Evolutionary conservation across 495 filamentous ascomycete genomes (phyloP).

Genomic region (Aspergillus incahuasiensis): DNA sequence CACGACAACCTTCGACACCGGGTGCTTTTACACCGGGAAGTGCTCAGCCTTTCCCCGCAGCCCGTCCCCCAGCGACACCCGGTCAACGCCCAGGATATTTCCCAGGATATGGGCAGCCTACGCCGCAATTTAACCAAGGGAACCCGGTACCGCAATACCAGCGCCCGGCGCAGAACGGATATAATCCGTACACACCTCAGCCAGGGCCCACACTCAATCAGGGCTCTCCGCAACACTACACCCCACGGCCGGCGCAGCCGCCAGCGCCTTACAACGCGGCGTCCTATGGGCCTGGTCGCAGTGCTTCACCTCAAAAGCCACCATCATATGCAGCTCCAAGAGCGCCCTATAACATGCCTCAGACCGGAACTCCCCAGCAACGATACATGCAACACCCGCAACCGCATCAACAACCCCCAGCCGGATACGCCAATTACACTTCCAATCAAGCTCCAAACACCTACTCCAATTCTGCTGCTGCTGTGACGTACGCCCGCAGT

Average conservation of each 20-base stretch:
- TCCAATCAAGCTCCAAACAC: conserved; percentile 25
- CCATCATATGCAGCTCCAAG: conserved; percentile 24
- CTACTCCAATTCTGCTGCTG: conserved; percentile 39
- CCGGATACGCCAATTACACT: conserved; percentile 22
- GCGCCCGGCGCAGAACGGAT: conserved; percentile 40
- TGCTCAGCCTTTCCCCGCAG: conserved; percentile 30
- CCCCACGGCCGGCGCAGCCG: conserved; percentile 38
- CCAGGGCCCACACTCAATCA: conserved; percentile 27
- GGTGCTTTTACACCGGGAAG: conserved; percentile 30
- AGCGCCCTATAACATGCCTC: conserved; percentile 23
- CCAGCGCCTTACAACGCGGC: conserved; percentile 33
- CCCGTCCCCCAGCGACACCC: conserved; percentile 41
- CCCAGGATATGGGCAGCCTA: conserved; percentile 35
- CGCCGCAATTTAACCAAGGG: conserved; percentile 36
- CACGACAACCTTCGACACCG: conserved; percentile 35
- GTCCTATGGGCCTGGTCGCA: conserved; percentile 30
- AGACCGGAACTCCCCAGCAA: conserved; percentile 23
- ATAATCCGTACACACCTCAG: conserved; percentile 29
- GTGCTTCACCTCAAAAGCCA: conserved; percentile 32
- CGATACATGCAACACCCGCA: conserved; percentile 29
- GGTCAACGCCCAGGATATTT: conserved; percentile 35
- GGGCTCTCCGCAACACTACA: conserved; percentile 36
- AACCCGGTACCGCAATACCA: conserved; percentile 34
- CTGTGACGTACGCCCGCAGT: conserved; percentile 39
- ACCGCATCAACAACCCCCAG: conserved; percentile 16